A percentile compares a stretch with the other conserved stretches of the same genome.
Evolutionary conservation across 768 basidiomycete species (phyloP).

Genomic region (Tulasnella sp.): DNA sequence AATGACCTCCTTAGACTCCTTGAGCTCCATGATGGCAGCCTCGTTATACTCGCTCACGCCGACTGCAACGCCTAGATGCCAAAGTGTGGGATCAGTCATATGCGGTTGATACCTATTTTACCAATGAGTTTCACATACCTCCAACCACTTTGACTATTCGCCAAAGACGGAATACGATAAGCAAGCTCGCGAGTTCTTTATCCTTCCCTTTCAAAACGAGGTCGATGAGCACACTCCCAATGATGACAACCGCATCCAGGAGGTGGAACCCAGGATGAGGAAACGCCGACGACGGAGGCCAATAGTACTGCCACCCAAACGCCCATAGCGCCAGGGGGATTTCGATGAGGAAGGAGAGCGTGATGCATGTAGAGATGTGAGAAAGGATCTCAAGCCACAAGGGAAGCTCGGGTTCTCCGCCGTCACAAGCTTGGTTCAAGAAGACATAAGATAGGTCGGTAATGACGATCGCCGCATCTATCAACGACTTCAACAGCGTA

Average conservation of each 20-base stretch:
- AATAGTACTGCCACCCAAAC: constrained; percentile 49
- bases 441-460: constrained; percentile 60
- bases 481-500: constrained; percentile 21
- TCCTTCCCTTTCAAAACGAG: constrained; percentile 55
- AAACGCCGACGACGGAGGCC: constrained; percentile 42
- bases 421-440: constrained; percentile 27
- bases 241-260: constrained; percentile 61
- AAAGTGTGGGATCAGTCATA: constrained; percentile 7
- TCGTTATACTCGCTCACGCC: constrained; percentile 64
- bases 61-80: constrained; percentile 51
- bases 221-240: constrained; percentile 67
- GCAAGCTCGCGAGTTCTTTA: constrained; percentile 56
- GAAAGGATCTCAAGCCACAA: constrained; percentile 54
- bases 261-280: constrained; percentile 55
- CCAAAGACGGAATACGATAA: constrained; percentile 71
- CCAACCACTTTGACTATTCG: constrained; percentile 65
- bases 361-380: constrained; percentile 55
- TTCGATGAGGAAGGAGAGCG: constrained; percentile 64
- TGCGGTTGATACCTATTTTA: constrained; percentile 24
- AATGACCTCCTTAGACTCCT: constrained; percentile 43
- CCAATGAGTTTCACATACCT: constrained; percentile 32
- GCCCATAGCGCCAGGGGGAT: constrained; percentile 62
- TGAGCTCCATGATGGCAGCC: constrained; percentile 36
- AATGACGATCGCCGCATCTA: constrained; percentile 63
- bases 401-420: constrained; percentile 24